A percentile compares a stretch with the other conserved stretches of the same genome.
Evolutionary conservation across 2,329 filamentous ascomycete genomes (phyloP).

Genomic region (Cytospora mali): DNA sequence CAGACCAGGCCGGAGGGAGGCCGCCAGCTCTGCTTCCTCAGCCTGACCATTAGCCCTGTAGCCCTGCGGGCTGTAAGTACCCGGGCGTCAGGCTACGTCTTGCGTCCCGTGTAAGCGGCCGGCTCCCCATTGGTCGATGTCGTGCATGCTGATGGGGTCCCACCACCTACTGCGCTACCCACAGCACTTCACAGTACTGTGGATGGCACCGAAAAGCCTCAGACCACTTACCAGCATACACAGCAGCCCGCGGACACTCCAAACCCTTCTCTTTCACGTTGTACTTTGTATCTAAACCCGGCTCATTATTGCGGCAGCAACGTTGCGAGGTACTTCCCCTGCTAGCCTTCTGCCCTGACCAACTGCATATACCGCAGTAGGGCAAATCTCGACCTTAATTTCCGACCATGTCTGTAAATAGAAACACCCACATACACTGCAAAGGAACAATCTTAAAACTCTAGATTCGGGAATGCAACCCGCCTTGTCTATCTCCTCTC

Average conservation of each 20-base stretch:
- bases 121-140: conserved; percentile 14
- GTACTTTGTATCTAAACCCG: not conserved
- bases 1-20: conserved; percentile 16
- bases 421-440: not conserved
- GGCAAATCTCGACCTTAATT: not conserved
- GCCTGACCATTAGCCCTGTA: conserved; percentile 19
- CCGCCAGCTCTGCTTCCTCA: conserved; percentile 23
- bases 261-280: not conserved
- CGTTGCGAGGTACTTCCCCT: conserved; percentile 6
- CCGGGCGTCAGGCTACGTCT: conserved; percentile 18
- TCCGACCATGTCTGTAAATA: not conserved
- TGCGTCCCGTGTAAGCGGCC: conserved; percentile 12
- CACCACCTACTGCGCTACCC: not conserved
- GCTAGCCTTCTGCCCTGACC: conserved; percentile 7
- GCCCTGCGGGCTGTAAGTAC: conserved; percentile 13
- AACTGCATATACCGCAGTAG: not conserved
- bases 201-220: conserved; percentile 9
- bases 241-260: not conserved
- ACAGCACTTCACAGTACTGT: not conserved
- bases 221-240: not conserved
- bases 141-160: conserved; percentile 20
- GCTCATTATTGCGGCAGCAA: conserved; percentile 2
- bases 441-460: not conserved
- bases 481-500: not conserved
- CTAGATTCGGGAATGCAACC: not conserved